Conservation (phyloP, 2,329 filamentous ascomycete genomes). For the Clonostachys sp. region DNA sequence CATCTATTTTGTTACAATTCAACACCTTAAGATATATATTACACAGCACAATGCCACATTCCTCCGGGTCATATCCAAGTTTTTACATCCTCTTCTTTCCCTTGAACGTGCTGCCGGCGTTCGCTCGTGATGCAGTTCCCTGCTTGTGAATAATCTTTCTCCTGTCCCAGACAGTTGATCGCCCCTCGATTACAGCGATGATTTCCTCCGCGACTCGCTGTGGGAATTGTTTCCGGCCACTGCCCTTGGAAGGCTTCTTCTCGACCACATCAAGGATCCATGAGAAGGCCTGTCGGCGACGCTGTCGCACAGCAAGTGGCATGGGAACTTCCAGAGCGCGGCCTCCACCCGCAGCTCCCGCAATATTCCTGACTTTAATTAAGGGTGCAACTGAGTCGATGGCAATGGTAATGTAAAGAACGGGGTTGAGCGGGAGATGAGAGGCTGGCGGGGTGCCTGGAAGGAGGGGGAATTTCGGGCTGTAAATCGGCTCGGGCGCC, state of each 20-base stretch:
- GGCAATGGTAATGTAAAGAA: conserved; percentile 83
- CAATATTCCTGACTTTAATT: conserved; percentile 70
- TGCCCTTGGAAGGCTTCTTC: conserved; percentile 70
- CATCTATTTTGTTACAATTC: background rate
- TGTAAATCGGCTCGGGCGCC: conserved; percentile 71
- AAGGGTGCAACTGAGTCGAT: conserved; percentile 92
- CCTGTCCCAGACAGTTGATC: conserved; percentile 79
- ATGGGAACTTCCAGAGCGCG: conserved; percentile 76
- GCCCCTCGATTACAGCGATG: conserved; percentile 81
- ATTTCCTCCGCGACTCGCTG: conserved; percentile 81
- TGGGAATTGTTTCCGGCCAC: conserved; percentile 68
- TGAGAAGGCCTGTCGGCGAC: conserved; percentile 71
- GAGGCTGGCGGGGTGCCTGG: conserved; percentile 72
- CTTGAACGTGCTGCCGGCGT: conserved; percentile 45
- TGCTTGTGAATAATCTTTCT: conserved; percentile 74
- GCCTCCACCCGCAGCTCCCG: conserved; percentile 82
- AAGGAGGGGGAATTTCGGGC: conserved; percentile 65
- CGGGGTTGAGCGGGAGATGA: conserved; percentile 82
- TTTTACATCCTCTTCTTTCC: conserved; percentile 27
- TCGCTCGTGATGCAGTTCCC: conserved; percentile 73
- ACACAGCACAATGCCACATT: background rate
- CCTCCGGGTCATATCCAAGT: conserved; percentile 7
- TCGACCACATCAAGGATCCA: conserved; percentile 88
- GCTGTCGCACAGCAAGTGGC: conserved; percentile 69
- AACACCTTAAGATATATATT: no score